A percentile compares a stretch with the other conserved stretches of the same genome.
Conservation (phyloP, 371 early-diverging fungal genomes). For the Lichtheimia ramosa region DNA sequence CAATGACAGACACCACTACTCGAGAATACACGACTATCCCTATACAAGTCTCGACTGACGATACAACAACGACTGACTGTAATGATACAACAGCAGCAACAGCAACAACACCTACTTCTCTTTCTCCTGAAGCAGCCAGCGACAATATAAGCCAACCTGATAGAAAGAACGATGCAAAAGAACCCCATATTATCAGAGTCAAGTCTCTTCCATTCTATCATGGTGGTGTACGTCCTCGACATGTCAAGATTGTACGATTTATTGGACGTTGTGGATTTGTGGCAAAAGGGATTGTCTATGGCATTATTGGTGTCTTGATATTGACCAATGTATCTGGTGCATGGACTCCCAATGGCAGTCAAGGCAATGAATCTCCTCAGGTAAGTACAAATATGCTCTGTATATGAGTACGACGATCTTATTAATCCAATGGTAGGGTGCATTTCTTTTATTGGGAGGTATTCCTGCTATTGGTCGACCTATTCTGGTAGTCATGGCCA, state of each 20-base stretch:
- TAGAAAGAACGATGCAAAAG: no score
- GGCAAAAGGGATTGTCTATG: slow-evolving; percentile 50
- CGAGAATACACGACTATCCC: no score
- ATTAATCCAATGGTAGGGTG: slow-evolving; percentile 22
- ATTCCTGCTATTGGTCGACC: slow-evolving; percentile 39
- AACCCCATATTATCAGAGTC: not conserved
- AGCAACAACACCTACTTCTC: no score
- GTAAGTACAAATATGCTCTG: slow-evolving; percentile 8
- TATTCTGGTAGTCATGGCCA: slow-evolving; percentile 41
- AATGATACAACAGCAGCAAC: no score
- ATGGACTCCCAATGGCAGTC: slow-evolving; percentile 41
- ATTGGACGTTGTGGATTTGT: slow-evolving; percentile 33
- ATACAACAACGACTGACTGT: no score
- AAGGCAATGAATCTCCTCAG: slow-evolving; percentile 47
- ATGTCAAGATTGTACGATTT: slow-evolving; percentile 11
- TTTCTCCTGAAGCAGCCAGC: no score
- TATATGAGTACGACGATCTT: no score
- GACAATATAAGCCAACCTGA: no score
- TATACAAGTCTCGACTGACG: no score
- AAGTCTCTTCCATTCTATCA: slow-evolving; percentile 13
- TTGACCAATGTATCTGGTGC: slow-evolving; percentile 39
- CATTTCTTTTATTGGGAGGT: slow-evolving; percentile 44
- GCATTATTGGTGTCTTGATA: slow-evolving; percentile 45
- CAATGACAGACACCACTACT: no score
- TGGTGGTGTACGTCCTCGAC: slow-evolving; percentile 15